Evolutionary conservation across 2,329 filamentous ascomycete genomes (phyloP), one percentile per base, ranked within the genome.

Genomic region (Proliferodiscus dingleyae): DNA sequence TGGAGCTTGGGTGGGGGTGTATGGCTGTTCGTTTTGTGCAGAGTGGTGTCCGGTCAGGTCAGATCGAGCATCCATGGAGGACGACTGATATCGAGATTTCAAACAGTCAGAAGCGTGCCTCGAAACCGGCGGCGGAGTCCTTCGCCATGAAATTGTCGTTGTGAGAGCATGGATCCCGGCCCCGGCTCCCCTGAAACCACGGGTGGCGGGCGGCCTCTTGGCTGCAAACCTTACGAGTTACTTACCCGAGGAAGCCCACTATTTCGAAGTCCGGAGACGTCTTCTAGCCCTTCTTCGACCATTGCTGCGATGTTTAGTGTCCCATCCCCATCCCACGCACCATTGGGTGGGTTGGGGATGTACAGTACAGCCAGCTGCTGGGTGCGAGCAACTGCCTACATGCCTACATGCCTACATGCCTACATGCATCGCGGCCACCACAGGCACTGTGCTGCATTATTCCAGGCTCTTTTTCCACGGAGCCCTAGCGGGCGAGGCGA

Each of bases 201-300:
- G 37, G 46, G 38, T 48, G 43, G 43, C 41, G 13, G 6, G n/a
- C 4, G 16, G 32, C 19, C 13, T 26, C 37, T 4, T 21, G 38
- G 11, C 22, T 19, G 26, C 34, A 16, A 45, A 48, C 28, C 45
- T 42, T 16, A 34, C 32, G 16, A 34, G 32, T 45, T 53, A 53
- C 41, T 48, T 42, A 45, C 43, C n/a, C n/a, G n/a, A n/a, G n/a
- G n/a, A 45, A 33, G 30, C 37, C 41, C 45, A 18, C 32, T 34
- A 34, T 15, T 23, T 22, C 26, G 13, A 19, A 42, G 47, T 32
- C 16, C 33, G 18, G 16, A 23, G 34, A n/a, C n/a, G 29, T 28
- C 40, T 53, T 53, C 54, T 53, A 54, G 50, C 47, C 47, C 44
- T 46, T 53, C 45, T 49, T 48, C 26, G 42, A 41, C 49, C 43